A percentile compares a stretch with the other conserved stretches of the same genome.
Conservation (phyloP, 345 rosid species). For the Aethionema arabicum region DNA sequence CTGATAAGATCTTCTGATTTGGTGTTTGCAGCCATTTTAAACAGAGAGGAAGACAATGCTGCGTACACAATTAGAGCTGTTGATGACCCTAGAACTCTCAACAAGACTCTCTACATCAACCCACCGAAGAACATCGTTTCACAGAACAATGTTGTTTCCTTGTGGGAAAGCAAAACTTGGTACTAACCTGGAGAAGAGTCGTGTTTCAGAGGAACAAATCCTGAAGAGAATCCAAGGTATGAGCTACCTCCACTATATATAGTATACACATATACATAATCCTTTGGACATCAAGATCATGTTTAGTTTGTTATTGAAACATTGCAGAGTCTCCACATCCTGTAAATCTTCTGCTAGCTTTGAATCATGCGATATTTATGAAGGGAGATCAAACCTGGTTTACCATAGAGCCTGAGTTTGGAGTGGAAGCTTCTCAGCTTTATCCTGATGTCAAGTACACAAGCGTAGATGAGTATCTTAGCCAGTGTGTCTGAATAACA, state of each 20-base stretch:
- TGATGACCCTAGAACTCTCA: conserved; percentile 61
- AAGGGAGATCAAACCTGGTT: conserved; percentile 33
- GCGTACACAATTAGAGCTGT: conserved; percentile 51
- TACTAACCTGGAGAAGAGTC: conserved; percentile 49
- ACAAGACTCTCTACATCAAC: conserved; percentile 50
- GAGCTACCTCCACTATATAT: background rate
- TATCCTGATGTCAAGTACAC: conserved; percentile 46
- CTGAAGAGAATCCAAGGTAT: conserved; percentile 37
- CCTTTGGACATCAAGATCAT: background rate
- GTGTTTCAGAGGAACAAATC: conserved; percentile 54
- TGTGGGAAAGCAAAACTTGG: conserved; percentile 80
- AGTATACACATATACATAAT: background rate
- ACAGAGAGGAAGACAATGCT: conserved; percentile 59
- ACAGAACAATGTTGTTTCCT: conserved; percentile 50
- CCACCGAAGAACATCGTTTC: conserved; percentile 56
- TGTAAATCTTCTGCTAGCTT: conserved; percentile 26
- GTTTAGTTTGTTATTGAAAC: conserved; percentile 6
- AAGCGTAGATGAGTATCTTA: conserved; percentile 45
- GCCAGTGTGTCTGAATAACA: conserved; percentile 28
- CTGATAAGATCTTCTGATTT: conserved; percentile 4
- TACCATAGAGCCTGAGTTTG: conserved; percentile 28
- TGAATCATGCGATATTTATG: conserved; percentile 31
- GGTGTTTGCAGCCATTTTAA: conserved; percentile 28
- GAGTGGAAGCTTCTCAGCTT: conserved; percentile 38
- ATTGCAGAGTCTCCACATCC: conserved; percentile 33